Conservation (phyloP, 2,329 filamentous ascomycete genomes). For the Penicillium sp. region DNA sequence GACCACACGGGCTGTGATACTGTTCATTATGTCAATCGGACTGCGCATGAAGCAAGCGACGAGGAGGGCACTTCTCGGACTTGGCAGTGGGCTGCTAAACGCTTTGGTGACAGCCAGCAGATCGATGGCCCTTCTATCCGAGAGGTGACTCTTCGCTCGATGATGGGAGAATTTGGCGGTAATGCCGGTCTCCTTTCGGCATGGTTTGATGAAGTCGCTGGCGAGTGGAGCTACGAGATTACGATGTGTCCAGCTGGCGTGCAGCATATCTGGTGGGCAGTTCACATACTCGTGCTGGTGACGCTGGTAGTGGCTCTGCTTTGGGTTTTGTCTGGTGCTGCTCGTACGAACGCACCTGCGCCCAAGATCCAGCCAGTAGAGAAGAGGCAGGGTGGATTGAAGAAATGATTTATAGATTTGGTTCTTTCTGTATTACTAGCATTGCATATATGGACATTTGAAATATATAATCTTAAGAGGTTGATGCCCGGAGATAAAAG, state of each 20-base stretch:
- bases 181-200: constrained; percentile 84
- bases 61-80: neutral
- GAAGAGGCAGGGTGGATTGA: neutral
- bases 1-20: constrained; percentile 94
- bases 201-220: constrained; percentile 72
- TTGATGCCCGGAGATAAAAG: neutral
- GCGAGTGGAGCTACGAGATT: constrained; percentile 80
- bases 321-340: constrained; percentile 12
- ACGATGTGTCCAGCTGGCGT: constrained; percentile 73
- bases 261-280: constrained; percentile 92
- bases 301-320: constrained; percentile 36
- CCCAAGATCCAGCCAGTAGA: neutral
- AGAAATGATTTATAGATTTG: neutral
- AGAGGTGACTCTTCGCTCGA: constrained; percentile 91
- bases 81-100: constrained; percentile 40
- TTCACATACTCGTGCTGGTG: constrained; percentile 71
- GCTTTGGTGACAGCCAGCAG: constrained; percentile 22
- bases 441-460: neutral
- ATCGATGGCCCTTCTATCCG: constrained; percentile 54
- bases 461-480: neutral
- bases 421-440: neutral
- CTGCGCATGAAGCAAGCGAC: constrained; percentile 3
- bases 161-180: constrained; percentile 97
- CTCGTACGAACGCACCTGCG: neutral
- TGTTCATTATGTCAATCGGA: constrained; percentile 74